Evolutionary conservation across 768 basidiomycete genomes (phyloP).

Genomic region (Panaeolus papilionaceus): DNA sequence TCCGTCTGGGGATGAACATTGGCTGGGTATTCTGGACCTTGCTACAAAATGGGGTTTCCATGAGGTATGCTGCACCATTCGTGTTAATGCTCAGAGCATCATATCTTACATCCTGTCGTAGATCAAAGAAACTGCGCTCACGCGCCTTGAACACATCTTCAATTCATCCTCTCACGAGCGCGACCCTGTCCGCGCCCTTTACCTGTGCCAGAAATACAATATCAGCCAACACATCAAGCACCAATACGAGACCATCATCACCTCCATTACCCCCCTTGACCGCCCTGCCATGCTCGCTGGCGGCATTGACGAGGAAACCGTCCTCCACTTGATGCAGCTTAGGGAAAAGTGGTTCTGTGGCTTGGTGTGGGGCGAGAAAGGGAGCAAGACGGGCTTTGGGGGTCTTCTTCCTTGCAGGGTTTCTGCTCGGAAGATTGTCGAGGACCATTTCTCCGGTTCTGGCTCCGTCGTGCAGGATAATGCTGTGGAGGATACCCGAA

Average conservation of each 20-base stretch:
- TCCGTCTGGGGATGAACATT: constrained; percentile 3
- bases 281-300: background rate
- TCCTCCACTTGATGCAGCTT: background rate
- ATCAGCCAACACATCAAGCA: background rate
- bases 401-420: background rate
- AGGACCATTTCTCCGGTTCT: background rate
- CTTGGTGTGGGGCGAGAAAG: background rate
- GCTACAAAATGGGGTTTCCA: background rate
- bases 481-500: background rate
- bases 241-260: constrained; percentile 2
- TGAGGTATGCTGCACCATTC: too few species aligned
- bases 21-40: background rate
- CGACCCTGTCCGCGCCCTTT: background rate
- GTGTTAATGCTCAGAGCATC: too few species aligned
- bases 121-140: background rate
- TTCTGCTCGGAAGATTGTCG: background rate
- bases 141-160: background rate
- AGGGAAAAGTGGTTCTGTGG: background rate
- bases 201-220: constrained; percentile 3
- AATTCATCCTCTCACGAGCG: background rate
- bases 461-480: too few species aligned
- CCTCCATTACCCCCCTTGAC: background rate
- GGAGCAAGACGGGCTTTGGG: background rate
- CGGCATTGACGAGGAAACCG: background rate
- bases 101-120: background rate